A percentile compares a stretch with the other conserved stretches of the same genome.
Conservation (phyloP, 768 basidiomycete genomes). For the Polyporus arcularius region DNA sequence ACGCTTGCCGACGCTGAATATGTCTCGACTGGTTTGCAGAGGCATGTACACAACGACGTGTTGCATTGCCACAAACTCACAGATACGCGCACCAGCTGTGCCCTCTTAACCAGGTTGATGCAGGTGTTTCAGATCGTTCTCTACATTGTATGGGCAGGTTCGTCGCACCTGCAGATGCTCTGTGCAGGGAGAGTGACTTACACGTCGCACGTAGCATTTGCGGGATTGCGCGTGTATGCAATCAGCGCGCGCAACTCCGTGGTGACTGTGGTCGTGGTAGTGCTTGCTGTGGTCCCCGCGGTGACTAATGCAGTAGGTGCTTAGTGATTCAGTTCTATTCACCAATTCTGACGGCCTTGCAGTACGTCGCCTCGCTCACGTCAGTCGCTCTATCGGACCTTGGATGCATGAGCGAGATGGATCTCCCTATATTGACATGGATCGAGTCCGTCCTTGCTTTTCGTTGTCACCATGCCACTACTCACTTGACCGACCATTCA, state of each 20-base stretch:
- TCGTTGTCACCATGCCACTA: background rate
- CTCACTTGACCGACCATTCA: background rate
- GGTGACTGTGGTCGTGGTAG: constrained; percentile 5
- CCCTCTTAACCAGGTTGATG: background rate
- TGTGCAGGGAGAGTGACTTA: background rate
- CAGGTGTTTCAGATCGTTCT: background rate
- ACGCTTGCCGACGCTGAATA: too few species aligned
- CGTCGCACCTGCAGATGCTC: background rate
- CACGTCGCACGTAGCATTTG: constrained; percentile 1
- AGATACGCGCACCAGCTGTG: constrained; percentile 1
- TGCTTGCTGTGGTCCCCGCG: constrained; percentile 14
- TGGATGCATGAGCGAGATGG: background rate
- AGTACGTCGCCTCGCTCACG: background rate
- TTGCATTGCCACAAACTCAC: background rate
- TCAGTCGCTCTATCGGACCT: background rate
- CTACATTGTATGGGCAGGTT: constrained; percentile 18
- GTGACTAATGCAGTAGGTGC: constrained; percentile 9
- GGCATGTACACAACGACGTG: background rate
- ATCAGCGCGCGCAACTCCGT: constrained; percentile 4
- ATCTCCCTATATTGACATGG: background rate
- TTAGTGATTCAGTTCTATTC: too few species aligned
- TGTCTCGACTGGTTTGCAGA: background rate
- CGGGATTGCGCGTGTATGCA: constrained; percentile 16
- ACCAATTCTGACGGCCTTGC: background rate
- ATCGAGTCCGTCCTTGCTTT: background rate